phyloP scores from a whole-genome alignment of 108 stramenopile genomes.

The Mediolabrus comicus region DNA sequence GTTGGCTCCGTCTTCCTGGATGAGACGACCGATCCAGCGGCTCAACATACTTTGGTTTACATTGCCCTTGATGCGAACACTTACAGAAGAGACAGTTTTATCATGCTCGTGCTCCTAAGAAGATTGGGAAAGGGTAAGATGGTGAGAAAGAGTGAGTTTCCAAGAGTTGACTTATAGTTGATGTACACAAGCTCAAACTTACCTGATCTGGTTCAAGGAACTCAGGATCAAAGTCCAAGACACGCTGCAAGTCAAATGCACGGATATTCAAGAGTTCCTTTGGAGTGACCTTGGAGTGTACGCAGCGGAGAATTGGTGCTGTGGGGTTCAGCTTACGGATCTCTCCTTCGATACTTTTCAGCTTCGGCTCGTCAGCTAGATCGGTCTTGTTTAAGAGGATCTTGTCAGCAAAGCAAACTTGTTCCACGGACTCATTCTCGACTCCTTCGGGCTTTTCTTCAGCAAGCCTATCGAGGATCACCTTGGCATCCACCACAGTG shows the following conservation, averaged over 20 bases:
- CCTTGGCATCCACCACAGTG: constrained; percentile 94
- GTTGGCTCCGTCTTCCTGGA: constrained; percentile 81
- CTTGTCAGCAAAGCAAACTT: constrained; percentile 90
- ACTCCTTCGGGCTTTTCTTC: constrained; percentile 87
- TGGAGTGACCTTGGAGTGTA: constrained; percentile 47
- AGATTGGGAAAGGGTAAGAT: neutral
- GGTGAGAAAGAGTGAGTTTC: neutral
- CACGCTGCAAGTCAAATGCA: constrained; percentile 77
- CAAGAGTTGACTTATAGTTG: too few species aligned
- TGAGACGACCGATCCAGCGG: constrained; percentile 70
- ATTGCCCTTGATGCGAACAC: constrained; percentile 61
- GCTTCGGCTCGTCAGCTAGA: constrained; percentile 48
- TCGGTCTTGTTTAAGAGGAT: constrained; percentile 88
- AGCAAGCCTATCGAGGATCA: constrained; percentile 72
- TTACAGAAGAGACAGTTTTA: constrained; percentile 62
- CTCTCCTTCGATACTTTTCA: constrained; percentile 45
- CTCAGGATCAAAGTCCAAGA: constrained; percentile 86
- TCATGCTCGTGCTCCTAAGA: constrained; percentile 73
- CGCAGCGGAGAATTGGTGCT: constrained; percentile 47
- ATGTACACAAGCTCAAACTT: neutral
- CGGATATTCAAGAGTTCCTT: constrained; percentile 78
- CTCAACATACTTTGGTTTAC: constrained; percentile 61
- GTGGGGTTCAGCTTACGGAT: constrained; percentile 61
- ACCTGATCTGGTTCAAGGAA: constrained; percentile 61
- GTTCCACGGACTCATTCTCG: constrained; percentile 95